These are phyloP conservation scores for Eucalyptus melliodora DNA, from an alignment of 345 rosid species.

Conservation along the genomic window DNA sequence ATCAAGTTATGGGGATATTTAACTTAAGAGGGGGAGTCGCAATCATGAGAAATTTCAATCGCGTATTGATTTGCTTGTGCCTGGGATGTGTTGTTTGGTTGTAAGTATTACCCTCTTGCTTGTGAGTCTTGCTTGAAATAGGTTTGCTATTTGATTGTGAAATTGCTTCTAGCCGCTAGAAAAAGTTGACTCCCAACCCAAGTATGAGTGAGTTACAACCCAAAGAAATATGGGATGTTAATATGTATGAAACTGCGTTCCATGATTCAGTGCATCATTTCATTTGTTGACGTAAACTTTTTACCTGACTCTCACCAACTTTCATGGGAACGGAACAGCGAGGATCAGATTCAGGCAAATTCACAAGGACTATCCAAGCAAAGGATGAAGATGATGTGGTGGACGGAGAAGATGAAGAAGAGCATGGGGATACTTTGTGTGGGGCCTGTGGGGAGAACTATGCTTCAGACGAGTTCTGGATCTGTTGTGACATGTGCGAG, in stretches of 20 bases:
- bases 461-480: constrained; percentile 75
- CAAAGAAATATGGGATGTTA: constrained; percentile 19
- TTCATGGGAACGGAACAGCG: constrained; percentile 11
- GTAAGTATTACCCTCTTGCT: not conserved
- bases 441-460: constrained; percentile 84
- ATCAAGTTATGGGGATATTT: not conserved
- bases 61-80: not conserved
- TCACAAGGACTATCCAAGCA: constrained; percentile 8
- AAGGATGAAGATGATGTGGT: constrained; percentile 33
- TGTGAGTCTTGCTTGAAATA: not conserved
- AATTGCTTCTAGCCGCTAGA: not conserved
- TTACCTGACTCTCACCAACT: not conserved
- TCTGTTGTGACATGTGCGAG: constrained; percentile 73
- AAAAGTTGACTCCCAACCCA: not conserved
- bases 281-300: not conserved
- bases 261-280: not conserved
- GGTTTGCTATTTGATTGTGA: not conserved
- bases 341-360: constrained; percentile 31
- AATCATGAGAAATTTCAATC: not conserved
- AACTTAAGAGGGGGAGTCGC: not conserved
- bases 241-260: constrained; percentile 15
- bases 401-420: constrained; percentile 55
- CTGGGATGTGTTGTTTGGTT: not conserved
- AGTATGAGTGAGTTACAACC: not conserved
- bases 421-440: constrained; percentile 61